Conservation (phyloP, 768 basidiomycete species). For the Cystoderma amianthinum region DNA sequence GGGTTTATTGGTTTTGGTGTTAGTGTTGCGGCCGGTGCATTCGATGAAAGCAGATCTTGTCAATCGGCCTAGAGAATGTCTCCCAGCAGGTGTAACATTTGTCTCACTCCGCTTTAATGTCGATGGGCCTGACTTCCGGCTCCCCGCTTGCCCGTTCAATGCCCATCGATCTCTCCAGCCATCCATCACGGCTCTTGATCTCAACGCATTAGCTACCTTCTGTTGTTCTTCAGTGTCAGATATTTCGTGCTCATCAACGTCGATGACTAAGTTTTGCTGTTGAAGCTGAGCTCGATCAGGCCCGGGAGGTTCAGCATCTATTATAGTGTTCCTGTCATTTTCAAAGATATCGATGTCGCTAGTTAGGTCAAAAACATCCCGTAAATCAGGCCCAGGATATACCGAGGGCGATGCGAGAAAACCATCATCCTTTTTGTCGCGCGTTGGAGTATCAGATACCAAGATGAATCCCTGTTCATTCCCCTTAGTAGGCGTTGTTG, state of each 20-base stretch:
- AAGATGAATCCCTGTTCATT: not conserved
- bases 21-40: no score
- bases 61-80: conserved; percentile 16
- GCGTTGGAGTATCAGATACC: not conserved
- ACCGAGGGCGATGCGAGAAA: not conserved
- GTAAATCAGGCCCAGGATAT: not conserved
- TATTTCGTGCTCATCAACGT: conserved; percentile 17
- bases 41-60: no score
- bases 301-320: no score
- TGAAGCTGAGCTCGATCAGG: no score
- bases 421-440: not conserved
- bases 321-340: conserved; percentile 17
- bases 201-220: conserved; percentile 7
- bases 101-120: conserved; percentile 33
- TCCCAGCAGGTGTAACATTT: conserved; percentile 36
- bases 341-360: conserved; percentile 39
- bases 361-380: conserved; percentile 18
- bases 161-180: conserved; percentile 24
- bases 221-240: conserved; percentile 17
- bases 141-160: conserved; percentile 10
- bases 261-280: conserved; percentile 9
- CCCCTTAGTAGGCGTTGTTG: conserved; percentile 1
- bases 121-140: conserved; percentile 29
- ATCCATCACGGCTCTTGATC: conserved; percentile 16
- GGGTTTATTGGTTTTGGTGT: conserved; percentile 3